Evolutionary conservation across 805 yeast species (phyloP), one percentile per base, ranked within the genome.

Genomic region (Wickerhamomyces rabaulensis): DNA sequence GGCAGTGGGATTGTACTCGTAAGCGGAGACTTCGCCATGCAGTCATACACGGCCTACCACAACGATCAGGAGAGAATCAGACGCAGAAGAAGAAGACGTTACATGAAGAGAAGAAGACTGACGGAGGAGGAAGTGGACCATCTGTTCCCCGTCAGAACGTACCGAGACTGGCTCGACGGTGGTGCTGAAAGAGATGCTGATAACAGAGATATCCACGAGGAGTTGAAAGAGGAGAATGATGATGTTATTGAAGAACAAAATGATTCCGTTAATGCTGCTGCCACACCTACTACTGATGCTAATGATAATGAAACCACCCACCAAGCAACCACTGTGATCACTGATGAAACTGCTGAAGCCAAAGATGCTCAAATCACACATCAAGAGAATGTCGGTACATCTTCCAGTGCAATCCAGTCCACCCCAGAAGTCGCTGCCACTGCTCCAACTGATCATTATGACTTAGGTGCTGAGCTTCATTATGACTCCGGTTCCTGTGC

Each of bases 401-500:
- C 31, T 13, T 13, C 31, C 7, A 13, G 6, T 13, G 31, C n/a
- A n/a, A 27, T 13, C 7, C 31, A 35, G 10, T 17, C 38, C 6
- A n/a, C 10, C 9, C 29, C 23, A 7, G 41, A 39, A 15, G 31
- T n/a, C n/a, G 16, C 15, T 19, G 10, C 21, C 23, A 12, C n/a
- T 25, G 27, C 35, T 27, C 21, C 29, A 12, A 26, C 31, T 4
- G 35, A 36, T 12, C 48, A 52, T 21, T 47, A 53, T 17, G 64
- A 59, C 39, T 44, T 60, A 13, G 57, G 61, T 9, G 51, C 52
- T 4, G 63, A 58, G 37, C 33, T 54, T 22, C 87, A 81, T 55
- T 81, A 69, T 55, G 75, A 80, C 36, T 79, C 86, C 1, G 94
- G 90, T 10, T 63, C 76, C 1, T 87, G 95, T 70, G 90, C 92